Conservation (phyloP, 1,139 yeast genomes). For the Meyerozyma athensensis region DNA sequence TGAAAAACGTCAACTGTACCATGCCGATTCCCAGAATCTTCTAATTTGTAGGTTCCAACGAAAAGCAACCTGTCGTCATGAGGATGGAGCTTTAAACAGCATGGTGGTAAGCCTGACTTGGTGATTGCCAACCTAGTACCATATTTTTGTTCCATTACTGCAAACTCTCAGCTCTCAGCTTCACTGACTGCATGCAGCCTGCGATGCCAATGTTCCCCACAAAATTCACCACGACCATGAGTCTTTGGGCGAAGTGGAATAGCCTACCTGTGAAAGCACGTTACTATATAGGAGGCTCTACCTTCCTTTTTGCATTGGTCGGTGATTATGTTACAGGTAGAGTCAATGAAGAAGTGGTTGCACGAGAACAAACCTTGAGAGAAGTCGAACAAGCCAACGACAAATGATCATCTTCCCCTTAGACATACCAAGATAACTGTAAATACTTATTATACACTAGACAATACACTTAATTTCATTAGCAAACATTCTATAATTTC, state of each 20-base stretch:
- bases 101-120: conserved; percentile 68
- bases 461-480: not conserved
- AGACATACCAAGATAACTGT: too few relatives aligned
- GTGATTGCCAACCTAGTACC: conserved; percentile 21
- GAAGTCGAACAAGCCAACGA: too few relatives aligned
- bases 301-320: conserved; percentile 45
- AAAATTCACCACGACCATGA: too few relatives aligned
- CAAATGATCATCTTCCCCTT: too few relatives aligned
- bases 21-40: conserved; percentile 52
- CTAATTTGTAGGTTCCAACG: conserved; percentile 76
- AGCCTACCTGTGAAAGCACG: conserved; percentile 48
- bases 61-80: conserved; percentile 42
- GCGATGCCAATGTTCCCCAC: too few relatives aligned
- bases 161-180: not conserved
- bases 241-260: conserved; percentile 43
- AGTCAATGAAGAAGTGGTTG: conserved; percentile 41
- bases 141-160: not conserved
- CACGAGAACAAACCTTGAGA: conserved; percentile 36
- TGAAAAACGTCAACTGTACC: conserved; percentile 71
- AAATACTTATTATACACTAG: too few relatives aligned
- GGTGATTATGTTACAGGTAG: conserved; percentile 48
- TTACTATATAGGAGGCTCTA: conserved; percentile 50
- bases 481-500: not conserved
- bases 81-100: conserved; percentile 65
- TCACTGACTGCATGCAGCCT: conserved; percentile 1